Evolutionary conservation across 768 basidiomycete species (phyloP), one percentile per base, ranked within the genome.

Genomic region (Mycena filopes): DNA sequence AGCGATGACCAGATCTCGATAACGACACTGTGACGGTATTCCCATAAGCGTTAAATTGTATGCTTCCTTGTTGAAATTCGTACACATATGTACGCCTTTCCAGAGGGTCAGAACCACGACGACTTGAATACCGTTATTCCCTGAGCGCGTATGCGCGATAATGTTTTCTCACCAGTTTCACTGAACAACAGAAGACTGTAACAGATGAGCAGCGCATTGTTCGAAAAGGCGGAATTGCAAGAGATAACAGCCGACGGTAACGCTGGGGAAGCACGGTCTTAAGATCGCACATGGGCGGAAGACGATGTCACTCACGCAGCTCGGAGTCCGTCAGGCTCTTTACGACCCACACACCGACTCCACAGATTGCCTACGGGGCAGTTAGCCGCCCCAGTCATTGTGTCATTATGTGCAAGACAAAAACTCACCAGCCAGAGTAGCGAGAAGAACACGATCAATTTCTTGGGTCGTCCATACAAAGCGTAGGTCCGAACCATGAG

Each of bases 401-500:
- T n/a, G n/a, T n/a, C n/a, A n/a, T n/a, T n/a, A n/a, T n/a, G n/a
- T n/a, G n/a, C n/a, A n/a, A n/a, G 5, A 18, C 16, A 31, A 18
- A 2, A 26, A 43, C 53, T 28, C n/a, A 49, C 64, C 15, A 60
- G 26, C 45, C 36, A 55, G 38, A 50, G 18, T 41, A 60, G 36
- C 23, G 38, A 4, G 31, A 65, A 60, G 45, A 65, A 47, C 13
- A 1, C 49, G 23, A 55, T 20, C 41, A 65, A 13, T 46, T 40
- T 66, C 26, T 56, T 60, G 11, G 65, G 51, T 33, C 54, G 16
- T 9, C 41, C 65, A n/a, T 66, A 66, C 3, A 60, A 23, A 12
- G 65, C 58, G 13, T 60, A 66, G 5, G 65, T 66, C 3, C 64
- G 65, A 13, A 51, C 21, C 58, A 56, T 66, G 21, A 66, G 13